Evolutionary conservation across 2,329 filamentous ascomycete genomes (phyloP).

Genomic region (Ophiostoma quercus): DNA sequence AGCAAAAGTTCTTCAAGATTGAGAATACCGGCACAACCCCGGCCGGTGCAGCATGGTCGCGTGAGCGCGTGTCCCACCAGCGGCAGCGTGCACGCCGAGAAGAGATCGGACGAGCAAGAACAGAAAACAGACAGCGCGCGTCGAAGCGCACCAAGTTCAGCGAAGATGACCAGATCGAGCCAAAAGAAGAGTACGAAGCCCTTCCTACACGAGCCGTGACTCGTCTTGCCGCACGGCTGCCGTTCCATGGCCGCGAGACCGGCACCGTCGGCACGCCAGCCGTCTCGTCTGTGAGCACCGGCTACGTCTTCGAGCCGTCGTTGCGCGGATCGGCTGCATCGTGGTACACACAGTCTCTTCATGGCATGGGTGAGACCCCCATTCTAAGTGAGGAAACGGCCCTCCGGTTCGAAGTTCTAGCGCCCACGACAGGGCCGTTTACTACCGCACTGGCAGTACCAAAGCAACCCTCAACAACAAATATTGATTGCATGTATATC

Average conservation of each 20-base stretch:
- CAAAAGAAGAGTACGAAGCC: not conserved
- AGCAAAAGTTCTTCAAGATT: constrained; percentile 62
- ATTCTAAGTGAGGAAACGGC: constrained; percentile 13
- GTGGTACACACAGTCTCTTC: not conserved
- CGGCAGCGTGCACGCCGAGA: not conserved
- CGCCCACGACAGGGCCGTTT: not conserved
- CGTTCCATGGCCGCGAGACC: constrained; percentile 13
- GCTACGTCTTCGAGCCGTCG: not conserved
- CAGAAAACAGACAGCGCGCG: not conserved
- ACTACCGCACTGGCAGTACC: not conserved
- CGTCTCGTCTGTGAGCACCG: constrained; percentile 8
- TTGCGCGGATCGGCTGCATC: not conserved
- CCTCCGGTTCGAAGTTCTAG: not conserved
- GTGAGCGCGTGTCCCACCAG: constrained; percentile 42
- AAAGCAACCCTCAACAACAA: not conserved
- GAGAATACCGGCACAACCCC: constrained; percentile 49
- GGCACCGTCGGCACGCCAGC: not conserved
- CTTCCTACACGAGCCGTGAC: not conserved
- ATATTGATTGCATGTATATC: constrained; percentile 24
- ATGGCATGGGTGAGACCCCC: constrained; percentile 9
- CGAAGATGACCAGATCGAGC: not conserved
- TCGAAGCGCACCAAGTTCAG: not conserved
- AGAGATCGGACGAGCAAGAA: not conserved
- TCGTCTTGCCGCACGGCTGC: not conserved
- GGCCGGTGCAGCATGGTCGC: constrained; percentile 48